Conservation (phyloP, 345 rosid genomes). For the Dimocarpus longan region DNA sequence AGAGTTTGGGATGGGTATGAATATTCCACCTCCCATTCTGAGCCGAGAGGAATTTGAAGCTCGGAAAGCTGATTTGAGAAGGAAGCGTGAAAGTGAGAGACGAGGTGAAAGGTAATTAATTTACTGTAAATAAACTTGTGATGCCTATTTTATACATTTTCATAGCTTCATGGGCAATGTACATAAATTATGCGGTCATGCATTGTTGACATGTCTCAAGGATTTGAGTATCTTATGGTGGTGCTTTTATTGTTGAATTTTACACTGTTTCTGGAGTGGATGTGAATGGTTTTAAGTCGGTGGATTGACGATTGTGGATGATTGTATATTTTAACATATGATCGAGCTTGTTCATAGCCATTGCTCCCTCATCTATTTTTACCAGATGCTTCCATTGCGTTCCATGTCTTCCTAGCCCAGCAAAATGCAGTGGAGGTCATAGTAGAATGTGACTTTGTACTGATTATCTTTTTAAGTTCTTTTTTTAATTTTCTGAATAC, state of each 20-base stretch:
- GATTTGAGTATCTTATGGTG: not conserved
- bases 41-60: constrained; percentile 93
- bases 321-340: not conserved
- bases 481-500: not conserved
- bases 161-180: not conserved
- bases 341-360: not conserved
- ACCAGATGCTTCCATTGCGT: not conserved
- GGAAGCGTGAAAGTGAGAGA: constrained; percentile 83
- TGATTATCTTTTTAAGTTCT: too few species aligned
- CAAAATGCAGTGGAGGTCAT: not conserved
- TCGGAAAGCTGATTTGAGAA: constrained; percentile 80
- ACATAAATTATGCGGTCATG: not conserved
- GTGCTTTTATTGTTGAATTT: not conserved
- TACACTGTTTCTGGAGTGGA: not conserved
- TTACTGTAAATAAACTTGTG: not conserved
- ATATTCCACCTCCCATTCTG: constrained; percentile 75
- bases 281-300: not conserved
- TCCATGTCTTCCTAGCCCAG: not conserved
- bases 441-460: too few species aligned
- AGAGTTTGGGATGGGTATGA: constrained; percentile 82
- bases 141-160: not conserved
- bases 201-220: not conserved
- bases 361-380: not conserved
- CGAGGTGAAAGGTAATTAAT: constrained; percentile 65
- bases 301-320: not conserved